Evolutionary conservation across 2,329 filamentous ascomycete species (phyloP), one percentile per base, ranked within the genome.

Genomic region (Camillea tinctor): DNA sequence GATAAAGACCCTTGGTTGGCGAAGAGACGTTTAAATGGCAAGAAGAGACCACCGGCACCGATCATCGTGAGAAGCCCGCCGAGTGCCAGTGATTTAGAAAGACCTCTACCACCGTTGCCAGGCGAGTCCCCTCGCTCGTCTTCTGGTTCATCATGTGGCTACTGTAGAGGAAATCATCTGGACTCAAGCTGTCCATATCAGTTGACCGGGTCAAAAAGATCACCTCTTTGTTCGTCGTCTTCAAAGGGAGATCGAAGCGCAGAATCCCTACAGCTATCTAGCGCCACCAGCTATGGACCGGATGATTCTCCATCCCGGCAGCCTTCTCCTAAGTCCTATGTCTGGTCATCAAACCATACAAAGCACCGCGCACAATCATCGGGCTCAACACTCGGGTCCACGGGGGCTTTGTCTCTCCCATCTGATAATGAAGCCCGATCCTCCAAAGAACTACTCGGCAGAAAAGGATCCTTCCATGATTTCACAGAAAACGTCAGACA

Each of bases 71-170:
- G 72, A 57, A 75, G 73, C 58, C 70, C 74, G 61, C 71, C 76
- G 60, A 77, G 75, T 58, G 69, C 77, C 56, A 74, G 78, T 66
- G 73, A 74, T 62, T 74, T 77, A 58, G 68, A 74, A 30, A 71
- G 71, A 22, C 72, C 76, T 49, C 60, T 76, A 22, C 75, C 79
- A 54, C 72, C 76, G 52, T 68, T 77, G 19, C 74, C 75, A n/a
- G 73, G 66, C 56, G 73, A 72, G 54, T 75, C 72, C 13, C 72
- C 74, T 51, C 71, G 74, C 60, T 78, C 78, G 19, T 77, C 80
- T 22, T 74, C 73, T 52, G 79, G 75, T 64, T 82, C 81, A 70
- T 77, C 81, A 67, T 79, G 76, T 66, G 79, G 75, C 63, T 44
- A n/a, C 17, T 77, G 71, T 58, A 76, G 81, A 49, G 73, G 71